phyloP scores from a whole-genome alignment of 306 rosid species.

The Cucurbita pepo region DNA sequence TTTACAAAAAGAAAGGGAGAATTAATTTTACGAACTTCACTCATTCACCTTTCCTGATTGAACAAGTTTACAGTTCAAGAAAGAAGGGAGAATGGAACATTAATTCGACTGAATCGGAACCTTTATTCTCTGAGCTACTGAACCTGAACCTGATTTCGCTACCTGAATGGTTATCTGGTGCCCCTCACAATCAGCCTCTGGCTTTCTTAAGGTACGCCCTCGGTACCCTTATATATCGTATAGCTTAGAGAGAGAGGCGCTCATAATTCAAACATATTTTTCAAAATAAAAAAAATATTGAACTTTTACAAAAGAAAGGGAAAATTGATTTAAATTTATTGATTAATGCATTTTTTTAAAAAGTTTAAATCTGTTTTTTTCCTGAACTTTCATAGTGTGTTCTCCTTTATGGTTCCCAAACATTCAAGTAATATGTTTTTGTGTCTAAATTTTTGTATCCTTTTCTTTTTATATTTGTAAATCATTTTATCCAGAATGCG shows the following conservation, averaged over 20 bases:
- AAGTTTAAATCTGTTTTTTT: not conserved
- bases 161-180: slow-evolving; percentile 2
- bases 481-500: not conserved
- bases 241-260: too few relatives aligned
- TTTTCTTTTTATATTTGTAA: not conserved
- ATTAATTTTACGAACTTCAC: too few relatives aligned
- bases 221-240: not conserved
- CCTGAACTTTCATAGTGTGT: not conserved
- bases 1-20: too few relatives aligned
- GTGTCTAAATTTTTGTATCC: not conserved
- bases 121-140: too few relatives aligned
- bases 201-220: slow-evolving; percentile 2
- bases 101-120: too few relatives aligned
- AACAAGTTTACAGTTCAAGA: too few relatives aligned
- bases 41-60: too few relatives aligned
- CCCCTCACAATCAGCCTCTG: not conserved
- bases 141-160: too few relatives aligned
- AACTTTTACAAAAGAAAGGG: not conserved
- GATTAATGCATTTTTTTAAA: too few relatives aligned
- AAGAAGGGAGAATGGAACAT: too few relatives aligned
- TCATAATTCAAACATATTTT: not conserved
- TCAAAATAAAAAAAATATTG: too few relatives aligned
- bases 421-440: not conserved
- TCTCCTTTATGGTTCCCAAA: not conserved
- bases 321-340: not conserved